Base-by-base conservation (phyloP, 257 asterid species). In the Penstemon barbatus region DNA sequence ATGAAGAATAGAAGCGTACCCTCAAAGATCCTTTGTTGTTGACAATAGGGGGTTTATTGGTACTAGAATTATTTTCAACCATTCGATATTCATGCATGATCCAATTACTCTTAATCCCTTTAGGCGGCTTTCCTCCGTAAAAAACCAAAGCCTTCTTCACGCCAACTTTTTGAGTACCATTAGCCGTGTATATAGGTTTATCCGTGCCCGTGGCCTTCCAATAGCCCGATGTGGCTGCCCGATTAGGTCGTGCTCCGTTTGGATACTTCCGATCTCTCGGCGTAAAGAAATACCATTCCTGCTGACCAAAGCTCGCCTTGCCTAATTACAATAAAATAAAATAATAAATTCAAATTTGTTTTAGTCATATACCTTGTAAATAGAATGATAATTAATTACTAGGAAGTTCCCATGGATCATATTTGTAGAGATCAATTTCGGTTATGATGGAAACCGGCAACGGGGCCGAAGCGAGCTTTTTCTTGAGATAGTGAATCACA, bases 381-480 rank as follows among this genome's bases (percentile, higher is more conserved):
- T 38, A 13, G 0, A 8, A 56, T 38, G 33, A 55, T 62, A 5
- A 13, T 57, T 53, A 18, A 37, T 66, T 78, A 81, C 87, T 71
- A 48, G 87, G 87, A 55, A 82, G 84, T 19, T 82, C 84, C 87
- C 87, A 82, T 5, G 87, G 84, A 56, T 82, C 87, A 43, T 63
- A 82, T 57, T 79, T 81, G 77, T 78, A 81, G 72, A 81, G 81
- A 74, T 81, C 82, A 12, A 81, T 46, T 56, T 81, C 85, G 4
- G 82, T 73, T 56, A 82, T 82, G 75, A 82, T 79, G 8, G 72
- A 61, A 43, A 66, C 82, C 3, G 86, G 84, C 25, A 82, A 64
- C 12, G 84, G 80, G 41, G 54, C 76, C 45, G 82, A 70, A 66
- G 82, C 82, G 6, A 65, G 84, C 59, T 71, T 73, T 19, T 82